These are phyloP conservation scores for Pseudogymnoascus sp. DNA, from an alignment of 2,329 filamentous ascomycete genomes.

Conservation along the genomic window DNA sequence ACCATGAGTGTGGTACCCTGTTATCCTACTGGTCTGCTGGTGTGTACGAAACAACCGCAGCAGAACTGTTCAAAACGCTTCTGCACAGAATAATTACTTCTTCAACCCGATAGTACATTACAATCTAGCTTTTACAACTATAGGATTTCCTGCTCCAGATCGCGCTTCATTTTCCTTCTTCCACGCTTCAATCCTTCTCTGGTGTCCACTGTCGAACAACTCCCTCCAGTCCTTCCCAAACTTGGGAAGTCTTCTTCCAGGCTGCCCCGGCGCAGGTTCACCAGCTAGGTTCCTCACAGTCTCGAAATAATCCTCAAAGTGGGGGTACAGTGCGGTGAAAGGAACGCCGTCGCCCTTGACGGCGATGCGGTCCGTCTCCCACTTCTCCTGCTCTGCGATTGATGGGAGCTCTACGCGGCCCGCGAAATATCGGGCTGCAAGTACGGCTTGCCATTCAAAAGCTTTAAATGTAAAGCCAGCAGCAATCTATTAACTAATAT, in stretches of 20 bases:
- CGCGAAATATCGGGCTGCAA: conserved; percentile 50
- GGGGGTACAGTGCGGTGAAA: conserved; percentile 47
- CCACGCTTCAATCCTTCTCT: conserved; percentile 52
- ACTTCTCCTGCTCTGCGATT: conserved; percentile 40
- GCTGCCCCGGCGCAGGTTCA: conserved; percentile 24
- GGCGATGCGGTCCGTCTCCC: conserved; percentile 49
- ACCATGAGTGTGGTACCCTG: too few species aligned
- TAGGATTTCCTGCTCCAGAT: neutral
- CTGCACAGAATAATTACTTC: neutral
- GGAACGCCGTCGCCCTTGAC: conserved; percentile 46
- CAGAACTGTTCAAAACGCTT: neutral
- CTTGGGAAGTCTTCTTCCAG: conserved; percentile 25
- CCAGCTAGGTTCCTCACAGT: conserved; percentile 42
- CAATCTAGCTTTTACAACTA: neutral
- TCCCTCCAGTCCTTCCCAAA: conserved; percentile 41
- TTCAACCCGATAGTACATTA: neutral
- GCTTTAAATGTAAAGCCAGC: conserved; percentile 59
- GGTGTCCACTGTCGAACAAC: conserved; percentile 46
- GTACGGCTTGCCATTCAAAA: conserved; percentile 61
- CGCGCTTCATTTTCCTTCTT: conserved; percentile 37
- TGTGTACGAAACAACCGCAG: neutral
- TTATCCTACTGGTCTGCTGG: too few species aligned
- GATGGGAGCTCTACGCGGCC: conserved; percentile 45
- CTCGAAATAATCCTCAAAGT: conserved; percentile 61
- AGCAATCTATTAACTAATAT: conserved; percentile 23